Evolutionary conservation across 1,284 basidiomycete genomes (phyloP), one percentile per base, ranked within the genome.

Genomic region (Cutaneotrichosporon cutaneum): DNA sequence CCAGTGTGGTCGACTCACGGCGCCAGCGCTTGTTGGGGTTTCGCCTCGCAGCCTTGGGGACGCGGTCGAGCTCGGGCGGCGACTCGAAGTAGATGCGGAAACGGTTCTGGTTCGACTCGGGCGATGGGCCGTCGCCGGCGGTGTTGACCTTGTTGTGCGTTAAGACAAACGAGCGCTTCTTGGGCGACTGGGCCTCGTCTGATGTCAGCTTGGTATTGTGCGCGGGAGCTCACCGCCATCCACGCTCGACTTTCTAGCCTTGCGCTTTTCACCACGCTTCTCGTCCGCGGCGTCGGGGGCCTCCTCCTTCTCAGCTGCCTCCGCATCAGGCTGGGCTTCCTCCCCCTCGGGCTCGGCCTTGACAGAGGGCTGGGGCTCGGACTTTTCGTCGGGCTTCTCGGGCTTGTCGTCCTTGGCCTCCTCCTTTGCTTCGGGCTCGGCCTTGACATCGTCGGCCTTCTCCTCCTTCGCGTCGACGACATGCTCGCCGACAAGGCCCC

Each of bases 11-110:
- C 52, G 62, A 85, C 82, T 69, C 82, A 82, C 72, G 86, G 82
- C 68, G 86, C 85, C 73, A 89, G 85, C 79, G 88, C 87, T 70
- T 84, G 73, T 80, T 90, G 52, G 63, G 69, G 60, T 68, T 74
- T 58, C 65, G 55, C 54, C 51, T 66, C 56, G 61, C 58, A 11
- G 72, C 68, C 67, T 77, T 77, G 9, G 75, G 72, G 4, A 75
- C 70, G 13, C 74, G 70, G 61, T 79, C 78, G 16, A 76, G 68
- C 57, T 80, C 79, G 21, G 79, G 77, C 22, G 80, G 80, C 30
- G 76, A 79, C 58, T 80, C 78, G 65, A 81, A 81, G 70, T 81
- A 81, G 56, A 81, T 79, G 26, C 80, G 64, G 67, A 80, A 79
- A 10, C 80, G 71, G 64, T 79, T 80, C 64, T 77, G 76, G 56